Evolutionary conservation across 177 flowering plant species (phyloP).

Genomic region (Vitis hybrid): DNA sequence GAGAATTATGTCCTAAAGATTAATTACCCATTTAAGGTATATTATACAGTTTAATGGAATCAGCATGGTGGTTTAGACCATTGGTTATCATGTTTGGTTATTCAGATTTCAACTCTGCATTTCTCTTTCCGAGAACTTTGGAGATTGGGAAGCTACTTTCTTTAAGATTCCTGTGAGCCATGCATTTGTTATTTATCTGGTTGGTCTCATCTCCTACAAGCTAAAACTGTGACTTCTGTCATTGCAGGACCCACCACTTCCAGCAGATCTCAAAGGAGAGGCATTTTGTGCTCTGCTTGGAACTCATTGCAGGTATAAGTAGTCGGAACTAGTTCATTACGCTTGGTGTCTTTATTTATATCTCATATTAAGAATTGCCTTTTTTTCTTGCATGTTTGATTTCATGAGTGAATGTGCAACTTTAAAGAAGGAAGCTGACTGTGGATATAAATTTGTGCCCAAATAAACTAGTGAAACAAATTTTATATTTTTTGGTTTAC

Average conservation of each 20-base stretch:
- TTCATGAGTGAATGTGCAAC: neutral
- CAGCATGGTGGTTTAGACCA: neutral
- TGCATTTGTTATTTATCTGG: neutral
- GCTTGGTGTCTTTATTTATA: neutral
- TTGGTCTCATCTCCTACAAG: neutral
- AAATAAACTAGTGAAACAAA: too few relatives aligned
- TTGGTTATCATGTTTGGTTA: neutral
- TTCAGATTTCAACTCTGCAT: neutral
- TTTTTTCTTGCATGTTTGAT: neutral
- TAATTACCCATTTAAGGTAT: constrained; percentile 93
- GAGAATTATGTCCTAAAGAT: constrained; percentile 86
- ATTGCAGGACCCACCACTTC: constrained; percentile 80
- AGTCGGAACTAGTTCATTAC: neutral
- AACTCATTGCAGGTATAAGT: constrained; percentile 72
- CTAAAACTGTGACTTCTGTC: neutral
- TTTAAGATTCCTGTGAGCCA: neutral
- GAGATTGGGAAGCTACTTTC: neutral
- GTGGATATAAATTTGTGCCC: neutral
- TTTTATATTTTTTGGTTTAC: too few relatives aligned
- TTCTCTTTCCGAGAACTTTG: neutral
- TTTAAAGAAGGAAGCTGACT: neutral
- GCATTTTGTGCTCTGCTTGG: constrained; percentile 80
- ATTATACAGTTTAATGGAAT: neutral
- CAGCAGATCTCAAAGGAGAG: constrained; percentile 81
- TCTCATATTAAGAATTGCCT: neutral